These are phyloP conservation scores for Ophiostoma piceae DNA, from an alignment of 2,329 filamentous ascomycete species.

Conservation along the genomic window DNA sequence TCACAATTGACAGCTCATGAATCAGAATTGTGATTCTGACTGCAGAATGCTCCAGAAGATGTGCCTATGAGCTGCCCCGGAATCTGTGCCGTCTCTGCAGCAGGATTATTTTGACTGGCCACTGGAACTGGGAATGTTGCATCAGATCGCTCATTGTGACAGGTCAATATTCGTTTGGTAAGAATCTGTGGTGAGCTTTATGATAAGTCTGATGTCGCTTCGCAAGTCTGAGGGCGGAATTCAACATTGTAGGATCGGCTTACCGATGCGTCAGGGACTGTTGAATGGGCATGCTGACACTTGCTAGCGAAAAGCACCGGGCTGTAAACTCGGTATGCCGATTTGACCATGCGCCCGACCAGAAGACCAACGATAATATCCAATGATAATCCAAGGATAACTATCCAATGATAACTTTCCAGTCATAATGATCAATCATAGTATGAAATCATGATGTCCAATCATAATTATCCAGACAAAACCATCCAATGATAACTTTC, in stretches of 20 bases:
- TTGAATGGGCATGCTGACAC: neutral
- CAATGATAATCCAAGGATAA: too few species aligned
- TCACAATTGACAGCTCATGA: neutral
- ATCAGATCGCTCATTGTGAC: neutral
- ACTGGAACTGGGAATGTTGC: neutral
- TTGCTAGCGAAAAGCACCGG: too few species aligned
- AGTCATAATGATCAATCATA: too few species aligned
- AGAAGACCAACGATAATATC: neutral
- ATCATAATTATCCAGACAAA: too few species aligned
- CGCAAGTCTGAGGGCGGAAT: too few species aligned
- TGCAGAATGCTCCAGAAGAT: neutral
- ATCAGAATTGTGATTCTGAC: neutral
- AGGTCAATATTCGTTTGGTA: neutral
- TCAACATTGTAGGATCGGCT: neutral
- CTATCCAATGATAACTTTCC: too few species aligned
- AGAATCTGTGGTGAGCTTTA: neutral
- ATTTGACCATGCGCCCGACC: neutral
- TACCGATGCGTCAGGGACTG: neutral
- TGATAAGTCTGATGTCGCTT: neutral
- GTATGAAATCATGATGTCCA: too few species aligned
- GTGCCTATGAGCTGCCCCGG: neutral
- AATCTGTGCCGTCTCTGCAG: neutral
- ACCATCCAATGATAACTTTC: too few species aligned
- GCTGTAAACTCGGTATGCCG: neutral
- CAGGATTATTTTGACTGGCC: neutral